Percentiles rank a stretch among this genome's conserved stretches.
Evolutionary conservation across 257 asterid genomes (phyloP).

Genomic region (Craterostigma plantagineum): DNA sequence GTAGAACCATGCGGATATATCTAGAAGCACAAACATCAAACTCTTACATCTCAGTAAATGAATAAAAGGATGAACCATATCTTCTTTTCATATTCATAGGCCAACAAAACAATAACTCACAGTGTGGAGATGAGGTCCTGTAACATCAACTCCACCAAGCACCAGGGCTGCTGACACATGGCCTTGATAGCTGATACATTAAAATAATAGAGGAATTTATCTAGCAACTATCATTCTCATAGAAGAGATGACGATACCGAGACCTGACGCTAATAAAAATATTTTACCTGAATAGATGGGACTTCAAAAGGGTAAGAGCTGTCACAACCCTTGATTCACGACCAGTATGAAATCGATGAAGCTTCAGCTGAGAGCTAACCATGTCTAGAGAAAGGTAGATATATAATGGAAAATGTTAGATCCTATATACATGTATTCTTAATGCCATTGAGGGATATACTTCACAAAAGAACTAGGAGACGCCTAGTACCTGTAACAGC

Average conservation of each 20-base stretch:
- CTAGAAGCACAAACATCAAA: constrained; percentile 19
- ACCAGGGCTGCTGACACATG: constrained; percentile 88
- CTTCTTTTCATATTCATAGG: too few relatives aligned
- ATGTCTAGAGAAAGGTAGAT: constrained; percentile 35
- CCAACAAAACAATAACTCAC: constrained; percentile 28
- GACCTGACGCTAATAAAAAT: constrained; percentile 7
- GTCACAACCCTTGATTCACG: constrained; percentile 93
- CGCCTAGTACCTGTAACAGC: constrained; percentile 63
- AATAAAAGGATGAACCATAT: neutral
- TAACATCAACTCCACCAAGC: constrained; percentile 87
- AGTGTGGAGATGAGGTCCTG: constrained; percentile 89
- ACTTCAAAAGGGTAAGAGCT: constrained; percentile 68
- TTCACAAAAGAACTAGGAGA: neutral
- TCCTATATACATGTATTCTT: too few relatives aligned
- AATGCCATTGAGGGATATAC: too few relatives aligned
- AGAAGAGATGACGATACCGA: neutral
- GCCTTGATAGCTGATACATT: constrained; percentile 58
- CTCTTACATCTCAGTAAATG: constrained; percentile 9
- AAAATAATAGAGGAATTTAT: constrained; percentile 10
- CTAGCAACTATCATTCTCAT: constrained; percentile 6
- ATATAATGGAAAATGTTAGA: neutral
- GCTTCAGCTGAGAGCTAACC: constrained; percentile 88
- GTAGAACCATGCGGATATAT: constrained; percentile 98
- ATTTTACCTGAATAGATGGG: constrained; percentile 70
- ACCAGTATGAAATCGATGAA: constrained; percentile 77